Conservation (phyloP, 768 basidiomycete genomes). For the Lentinula edodes region DNA sequence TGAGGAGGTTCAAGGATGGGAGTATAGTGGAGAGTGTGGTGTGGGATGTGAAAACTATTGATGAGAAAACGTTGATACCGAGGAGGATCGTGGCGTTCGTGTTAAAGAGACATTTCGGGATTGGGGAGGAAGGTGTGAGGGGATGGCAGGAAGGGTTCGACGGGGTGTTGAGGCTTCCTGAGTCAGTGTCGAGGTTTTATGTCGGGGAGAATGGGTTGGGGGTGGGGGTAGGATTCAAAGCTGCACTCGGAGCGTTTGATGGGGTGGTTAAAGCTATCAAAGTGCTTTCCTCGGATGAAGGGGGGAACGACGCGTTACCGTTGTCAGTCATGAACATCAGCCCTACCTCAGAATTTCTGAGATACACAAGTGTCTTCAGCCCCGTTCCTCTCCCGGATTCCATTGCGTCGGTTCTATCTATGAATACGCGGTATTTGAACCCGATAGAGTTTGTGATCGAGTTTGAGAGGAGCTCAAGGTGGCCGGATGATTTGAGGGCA, state of each 20-base stretch:
- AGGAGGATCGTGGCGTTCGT: slow-evolving; percentile 69
- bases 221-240: slow-evolving; percentile 56
- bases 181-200: slow-evolving; percentile 41
- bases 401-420: slow-evolving; percentile 45
- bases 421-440: slow-evolving; percentile 59
- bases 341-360: slow-evolving; percentile 65
- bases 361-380: slow-evolving; percentile 81
- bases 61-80: slow-evolving; percentile 79
- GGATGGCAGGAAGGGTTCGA: slow-evolving; percentile 61
- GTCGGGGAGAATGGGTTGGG: slow-evolving; percentile 24
- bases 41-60: slow-evolving; percentile 81
- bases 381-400: slow-evolving; percentile 66
- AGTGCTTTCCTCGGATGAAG: slow-evolving; percentile 48
- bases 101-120: slow-evolving; percentile 69
- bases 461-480: slow-evolving; percentile 87
- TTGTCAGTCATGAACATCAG: slow-evolving; percentile 73
- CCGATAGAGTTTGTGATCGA: slow-evolving; percentile 75
- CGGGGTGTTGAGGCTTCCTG: slow-evolving; percentile 51
- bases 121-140: slow-evolving; percentile 45
- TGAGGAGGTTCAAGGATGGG: slow-evolving; percentile 95
- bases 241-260: slow-evolving; percentile 76
- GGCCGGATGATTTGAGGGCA: slow-evolving; percentile 92
- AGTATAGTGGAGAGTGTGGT: slow-evolving; percentile 92
- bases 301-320: slow-evolving; percentile 43
- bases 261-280: slow-evolving; percentile 71